These are phyloP conservation scores for Oxytropis ochrocephala DNA, from an alignment of 306 rosid species.

Conservation along the genomic window DNA sequence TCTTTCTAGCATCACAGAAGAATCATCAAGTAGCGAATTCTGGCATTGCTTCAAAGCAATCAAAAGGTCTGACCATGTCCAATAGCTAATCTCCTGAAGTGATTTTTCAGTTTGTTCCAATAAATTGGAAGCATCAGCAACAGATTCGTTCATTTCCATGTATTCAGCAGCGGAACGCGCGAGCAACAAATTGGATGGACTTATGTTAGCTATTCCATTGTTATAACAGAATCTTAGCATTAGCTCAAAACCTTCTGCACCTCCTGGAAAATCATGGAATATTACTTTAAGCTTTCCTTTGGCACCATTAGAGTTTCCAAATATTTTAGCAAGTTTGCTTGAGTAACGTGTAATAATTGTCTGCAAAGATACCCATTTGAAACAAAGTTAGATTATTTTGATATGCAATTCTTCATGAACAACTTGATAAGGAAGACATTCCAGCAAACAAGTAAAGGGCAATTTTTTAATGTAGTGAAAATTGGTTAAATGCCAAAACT, in stretches of 20 bases:
- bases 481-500: background rate
- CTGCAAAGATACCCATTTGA: conserved; percentile 38
- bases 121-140: conserved; percentile 36
- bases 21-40: conserved; percentile 29
- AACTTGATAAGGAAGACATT: background rate
- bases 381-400: conserved; percentile 2
- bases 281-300: conserved; percentile 56
- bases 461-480: background rate
- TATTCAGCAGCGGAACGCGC: conserved; percentile 61
- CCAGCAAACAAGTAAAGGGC: background rate
- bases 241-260: conserved; percentile 82
- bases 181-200: conserved; percentile 52
- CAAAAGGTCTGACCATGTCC: conserved; percentile 86
- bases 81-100: conserved; percentile 56
- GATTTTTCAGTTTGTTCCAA: conserved; percentile 55
- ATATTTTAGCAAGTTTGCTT: conserved; percentile 55
- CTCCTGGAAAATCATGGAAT: conserved; percentile 93
- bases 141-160: conserved; percentile 78
- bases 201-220: conserved; percentile 44
- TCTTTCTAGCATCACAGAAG: conserved; percentile 42
- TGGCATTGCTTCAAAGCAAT: conserved; percentile 57
- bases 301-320: conserved; percentile 55
- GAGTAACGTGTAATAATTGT: conserved; percentile 50
- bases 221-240: conserved; percentile 68
- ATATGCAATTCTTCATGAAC: background rate